A percentile compares a stretch with the other conserved stretches of the same genome.
Conservation (phyloP, 2,329 filamentous ascomycete species). For the Cadophora gregata region DNA sequence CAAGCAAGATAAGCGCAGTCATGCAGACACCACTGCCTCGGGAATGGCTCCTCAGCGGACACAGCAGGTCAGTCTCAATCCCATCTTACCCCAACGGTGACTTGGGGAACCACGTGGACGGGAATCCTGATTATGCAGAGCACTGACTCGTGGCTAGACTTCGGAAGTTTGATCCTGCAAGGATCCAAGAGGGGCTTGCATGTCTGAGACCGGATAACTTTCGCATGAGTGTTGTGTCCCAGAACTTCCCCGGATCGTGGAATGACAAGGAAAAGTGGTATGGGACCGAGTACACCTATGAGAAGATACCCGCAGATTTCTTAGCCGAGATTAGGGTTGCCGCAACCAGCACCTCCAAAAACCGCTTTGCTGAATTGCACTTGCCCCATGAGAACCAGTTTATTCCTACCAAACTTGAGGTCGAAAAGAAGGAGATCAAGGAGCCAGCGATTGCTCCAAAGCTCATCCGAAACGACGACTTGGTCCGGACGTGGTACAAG, state of each 20-base stretch:
- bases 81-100: neutral
- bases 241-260: conserved; percentile 84
- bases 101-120: neutral
- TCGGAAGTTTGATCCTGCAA: conserved; percentile 78
- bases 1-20: conserved; percentile 79
- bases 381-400: conserved; percentile 95
- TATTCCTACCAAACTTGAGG: conserved; percentile 89
- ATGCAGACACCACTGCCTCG: conserved; percentile 93
- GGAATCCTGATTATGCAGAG: neutral
- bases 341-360: conserved; percentile 58
- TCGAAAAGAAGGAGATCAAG: conserved; percentile 90
- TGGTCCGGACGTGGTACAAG: conserved; percentile 91
- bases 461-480: conserved; percentile 82
- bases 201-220: conserved; percentile 89
- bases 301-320: conserved; percentile 79
- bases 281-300: conserved; percentile 87
- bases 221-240: conserved; percentile 80
- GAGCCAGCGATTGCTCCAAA: conserved; percentile 76
- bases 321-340: conserved; percentile 73
- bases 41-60: conserved; percentile 85
- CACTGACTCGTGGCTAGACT: conserved; percentile 50
- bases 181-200: conserved; percentile 75
- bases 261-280: conserved; percentile 96
- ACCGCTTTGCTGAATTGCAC: conserved; percentile 74
- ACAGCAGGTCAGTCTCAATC: conserved; percentile 56